Evolutionary conservation across 2,329 filamentous ascomycete species (phyloP), one percentile per base, ranked within the genome.

Genomic region (Fusarium circinatum): DNA sequence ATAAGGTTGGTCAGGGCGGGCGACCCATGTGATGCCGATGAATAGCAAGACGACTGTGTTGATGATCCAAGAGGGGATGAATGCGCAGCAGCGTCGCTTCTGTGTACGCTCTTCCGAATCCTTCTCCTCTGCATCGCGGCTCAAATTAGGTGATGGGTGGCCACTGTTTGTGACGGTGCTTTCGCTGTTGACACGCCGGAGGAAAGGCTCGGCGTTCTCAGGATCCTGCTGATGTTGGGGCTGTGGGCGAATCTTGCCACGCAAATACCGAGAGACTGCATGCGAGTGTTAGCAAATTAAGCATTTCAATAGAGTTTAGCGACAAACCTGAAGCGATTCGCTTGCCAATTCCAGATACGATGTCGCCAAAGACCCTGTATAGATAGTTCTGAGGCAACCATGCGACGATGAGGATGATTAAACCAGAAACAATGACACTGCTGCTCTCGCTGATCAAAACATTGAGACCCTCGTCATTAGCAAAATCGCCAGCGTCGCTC

Each of bases 361-460:
- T 54, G n/a, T 74, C 63, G 36, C 76, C 70, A 39, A 79, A 60
- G 12, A 68, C 41, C 36, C 64, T 71, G 49, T 78, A 77, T 11
- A 79, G 66, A 22, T 75, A 49, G 38, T 65, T 65, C 26, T 78
- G 76, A 42, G 72, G 44, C 42, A 78, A 59, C 73, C 76, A 76
- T 17, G 77, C 65, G 26, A 77, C 44, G 39, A 76, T 38, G 44
- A 80, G 51, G 41, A 79, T 71, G 42, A 73, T 55, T n/a, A 74
- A 63, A 41, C 65, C 66, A 51, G 75, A 68, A 24, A 73, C 65
- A 41, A 77, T 14, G 7, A 79, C 76, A n/a, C 75, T 71, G 41
- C 62, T 64, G 22, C 77, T 74, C 42, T 79, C 79, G 62, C 77
- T 80, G 22, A 80, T 57, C 22, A 80, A 59, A 36, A 81, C 79